phyloP scores from a whole-genome alignment of 129 eudicot species.

The Pulicaria dysenterica region DNA sequence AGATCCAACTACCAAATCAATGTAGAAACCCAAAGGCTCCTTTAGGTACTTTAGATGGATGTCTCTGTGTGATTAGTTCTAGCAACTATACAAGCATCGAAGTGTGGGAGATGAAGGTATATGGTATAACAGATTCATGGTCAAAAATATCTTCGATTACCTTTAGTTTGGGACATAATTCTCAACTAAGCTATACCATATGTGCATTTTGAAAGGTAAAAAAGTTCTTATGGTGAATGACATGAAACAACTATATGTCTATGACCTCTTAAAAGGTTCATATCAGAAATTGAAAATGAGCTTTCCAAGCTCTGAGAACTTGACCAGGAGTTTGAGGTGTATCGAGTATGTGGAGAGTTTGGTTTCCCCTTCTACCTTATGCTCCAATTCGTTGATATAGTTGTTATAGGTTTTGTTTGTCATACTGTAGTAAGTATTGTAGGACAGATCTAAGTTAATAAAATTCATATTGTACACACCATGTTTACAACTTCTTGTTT shows the following conservation, averaged over 20 bases:
- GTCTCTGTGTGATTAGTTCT: background rate
- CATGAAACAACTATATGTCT: background rate
- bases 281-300: background rate
- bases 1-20: background rate
- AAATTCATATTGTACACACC: no score
- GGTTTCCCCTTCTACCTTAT: background rate
- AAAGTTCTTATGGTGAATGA: slow-evolving; percentile 1
- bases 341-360: slow-evolving; percentile 1
- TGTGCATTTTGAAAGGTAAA: background rate
- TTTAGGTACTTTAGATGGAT: slow-evolving; percentile 1
- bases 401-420: background rate
- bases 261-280: background rate
- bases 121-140: background rate
- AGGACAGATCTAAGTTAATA: no score
- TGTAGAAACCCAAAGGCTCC: background rate
- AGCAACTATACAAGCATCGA: background rate
- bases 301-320: background rate
- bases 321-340: background rate
- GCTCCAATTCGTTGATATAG: background rate
- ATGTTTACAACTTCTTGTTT: no score
- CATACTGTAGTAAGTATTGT: no score
- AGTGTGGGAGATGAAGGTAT: background rate
- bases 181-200: background rate
- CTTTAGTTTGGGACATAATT: background rate
- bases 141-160: background rate